These are phyloP conservation scores for Aspergillus hiratsukae DNA, from an alignment of 2,329 filamentous ascomycete species.

Conservation along the genomic window DNA sequence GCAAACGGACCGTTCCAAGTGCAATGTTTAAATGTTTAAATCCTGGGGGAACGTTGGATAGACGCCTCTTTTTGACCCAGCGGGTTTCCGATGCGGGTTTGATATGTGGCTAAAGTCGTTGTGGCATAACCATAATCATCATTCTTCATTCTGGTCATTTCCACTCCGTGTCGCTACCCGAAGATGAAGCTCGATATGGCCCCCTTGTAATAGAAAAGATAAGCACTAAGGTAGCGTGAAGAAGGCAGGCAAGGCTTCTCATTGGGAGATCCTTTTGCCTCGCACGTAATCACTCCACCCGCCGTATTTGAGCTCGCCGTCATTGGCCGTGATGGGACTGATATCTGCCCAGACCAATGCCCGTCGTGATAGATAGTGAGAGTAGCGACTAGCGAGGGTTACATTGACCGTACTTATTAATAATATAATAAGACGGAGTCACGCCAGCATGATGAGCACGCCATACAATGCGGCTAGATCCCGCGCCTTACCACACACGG, in stretches of 20 bases:
- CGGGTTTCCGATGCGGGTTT: background rate
- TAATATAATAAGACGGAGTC: too few relatives aligned
- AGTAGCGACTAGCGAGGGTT: background rate
- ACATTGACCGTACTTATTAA: background rate
- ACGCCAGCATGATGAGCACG: background rate
- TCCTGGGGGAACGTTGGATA: too few relatives aligned
- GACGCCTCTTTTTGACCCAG: background rate
- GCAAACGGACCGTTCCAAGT: too few relatives aligned
- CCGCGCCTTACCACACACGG: background rate
- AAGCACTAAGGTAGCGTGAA: background rate
- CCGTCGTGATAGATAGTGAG: background rate
- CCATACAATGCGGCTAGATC: background rate
- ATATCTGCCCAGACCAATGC: background rate
- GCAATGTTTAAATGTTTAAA: too few relatives aligned
- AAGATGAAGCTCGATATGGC: background rate
- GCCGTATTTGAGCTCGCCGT: background rate
- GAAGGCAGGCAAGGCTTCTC: background rate
- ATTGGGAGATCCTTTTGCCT: background rate
- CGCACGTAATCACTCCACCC: background rate
- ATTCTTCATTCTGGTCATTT: background rate
- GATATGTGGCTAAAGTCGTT: too few relatives aligned
- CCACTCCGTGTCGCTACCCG: too few relatives aligned
- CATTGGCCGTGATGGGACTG: background rate
- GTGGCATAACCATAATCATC: too few relatives aligned
- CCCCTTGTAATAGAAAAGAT: background rate